Conservation (phyloP, 495 filamentous ascomycete genomes). For the Immersiella caudata region DNA sequence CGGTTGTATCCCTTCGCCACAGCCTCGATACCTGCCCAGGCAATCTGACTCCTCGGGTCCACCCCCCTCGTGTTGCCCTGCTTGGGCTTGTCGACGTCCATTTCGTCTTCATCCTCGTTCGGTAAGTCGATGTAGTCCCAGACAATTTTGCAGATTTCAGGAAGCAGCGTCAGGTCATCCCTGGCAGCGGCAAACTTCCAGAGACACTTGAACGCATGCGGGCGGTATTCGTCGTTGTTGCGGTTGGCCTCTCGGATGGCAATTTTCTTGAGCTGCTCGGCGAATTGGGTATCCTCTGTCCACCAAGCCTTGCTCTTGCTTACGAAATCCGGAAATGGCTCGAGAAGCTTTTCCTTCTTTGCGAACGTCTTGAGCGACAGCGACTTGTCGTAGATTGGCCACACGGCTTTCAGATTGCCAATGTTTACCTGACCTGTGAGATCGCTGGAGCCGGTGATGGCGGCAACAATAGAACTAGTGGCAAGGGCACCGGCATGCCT, state of each 20-base stretch:
- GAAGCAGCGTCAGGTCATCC: conserved; percentile 66
- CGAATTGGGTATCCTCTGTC: conserved; percentile 50
- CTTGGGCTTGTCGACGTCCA: conserved; percentile 57
- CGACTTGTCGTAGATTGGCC: conserved; percentile 80
- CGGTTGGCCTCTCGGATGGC: conserved; percentile 86
- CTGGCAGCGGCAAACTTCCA: conserved; percentile 69
- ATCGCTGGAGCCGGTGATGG: conserved; percentile 51
- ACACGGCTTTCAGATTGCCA: conserved; percentile 64
- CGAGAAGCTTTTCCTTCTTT: conserved; percentile 87
- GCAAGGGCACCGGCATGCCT: conserved; percentile 85
- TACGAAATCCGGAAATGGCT: conserved; percentile 78
- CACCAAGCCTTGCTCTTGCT: conserved; percentile 63
- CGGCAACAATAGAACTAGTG: conserved; percentile 70
- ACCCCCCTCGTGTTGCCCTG: conserved; percentile 32
- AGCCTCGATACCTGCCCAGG: conserved; percentile 46
- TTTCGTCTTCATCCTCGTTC: conserved; percentile 59
- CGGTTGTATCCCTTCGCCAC: conserved; percentile 48
- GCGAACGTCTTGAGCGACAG: conserved; percentile 88
- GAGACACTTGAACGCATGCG: conserved; percentile 70
- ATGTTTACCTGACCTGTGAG: conserved; percentile 54
- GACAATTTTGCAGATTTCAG: conserved; percentile 66
- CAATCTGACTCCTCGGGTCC: conserved; percentile 39
- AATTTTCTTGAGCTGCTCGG: conserved; percentile 59
- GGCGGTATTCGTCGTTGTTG: conserved; percentile 79
- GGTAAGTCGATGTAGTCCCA: conserved; percentile 59